Conservation (phyloP, 176 grass and related monocot genomes). For the Oryza brachyantha region DNA sequence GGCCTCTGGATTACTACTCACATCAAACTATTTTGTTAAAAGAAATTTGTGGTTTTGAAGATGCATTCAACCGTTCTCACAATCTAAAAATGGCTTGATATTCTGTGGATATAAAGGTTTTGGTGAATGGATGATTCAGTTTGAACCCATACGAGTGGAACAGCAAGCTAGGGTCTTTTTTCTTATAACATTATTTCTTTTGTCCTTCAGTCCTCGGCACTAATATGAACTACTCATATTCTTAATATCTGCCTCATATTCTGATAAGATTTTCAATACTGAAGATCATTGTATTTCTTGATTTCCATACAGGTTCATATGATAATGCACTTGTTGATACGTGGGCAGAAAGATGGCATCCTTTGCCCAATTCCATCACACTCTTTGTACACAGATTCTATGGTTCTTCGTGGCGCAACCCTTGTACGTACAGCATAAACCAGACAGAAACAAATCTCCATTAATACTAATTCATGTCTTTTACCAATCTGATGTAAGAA, state of each 20-base stretch:
- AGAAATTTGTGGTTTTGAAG: neutral
- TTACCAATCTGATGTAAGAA: neutral
- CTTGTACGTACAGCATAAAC: constrained; percentile 31
- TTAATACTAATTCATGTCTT: constrained; percentile 1
- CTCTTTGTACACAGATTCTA: constrained; percentile 57
- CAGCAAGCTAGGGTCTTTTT: neutral
- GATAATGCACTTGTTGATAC: constrained; percentile 75
- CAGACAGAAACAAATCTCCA: neutral
- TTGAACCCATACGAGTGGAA: neutral
- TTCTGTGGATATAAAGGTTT: neutral
- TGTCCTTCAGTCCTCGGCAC: neutral
- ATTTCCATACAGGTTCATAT: constrained; percentile 56
- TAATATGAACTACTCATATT: neutral
- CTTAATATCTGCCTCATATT: neutral
- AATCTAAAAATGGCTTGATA: neutral
- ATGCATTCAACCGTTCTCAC: neutral
- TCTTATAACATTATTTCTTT: neutral
- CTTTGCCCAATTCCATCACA: constrained; percentile 78
- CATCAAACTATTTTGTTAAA: neutral
- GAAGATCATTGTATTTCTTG: constrained; percentile 3
- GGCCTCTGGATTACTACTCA: neutral
- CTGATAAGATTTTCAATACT: neutral
- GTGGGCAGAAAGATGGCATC: constrained; percentile 64
- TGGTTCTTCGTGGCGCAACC: constrained; percentile 52
- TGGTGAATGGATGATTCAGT: neutral